Evolutionary conservation across 495 filamentous ascomycete species (phyloP), one percentile per base, ranked within the genome.

Genomic region (Penicillium simplicissimum): DNA sequence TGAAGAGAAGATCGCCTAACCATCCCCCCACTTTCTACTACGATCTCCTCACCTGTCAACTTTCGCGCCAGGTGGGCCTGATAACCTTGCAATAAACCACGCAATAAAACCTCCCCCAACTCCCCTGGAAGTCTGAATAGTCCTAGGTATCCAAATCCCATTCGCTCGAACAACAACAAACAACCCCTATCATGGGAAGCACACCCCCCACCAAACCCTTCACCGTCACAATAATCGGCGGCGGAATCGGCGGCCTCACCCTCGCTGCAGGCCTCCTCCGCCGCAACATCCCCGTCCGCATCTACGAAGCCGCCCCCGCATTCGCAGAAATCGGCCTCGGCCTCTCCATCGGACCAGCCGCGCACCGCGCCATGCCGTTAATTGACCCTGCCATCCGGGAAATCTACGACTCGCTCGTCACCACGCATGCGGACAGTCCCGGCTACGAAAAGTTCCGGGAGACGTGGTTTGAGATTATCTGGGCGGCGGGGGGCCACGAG

Each of bases 241-340:
- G 77, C 35, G 86, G 86, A 11, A 86, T 88, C 49, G 81, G 83
- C 1, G 86, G 86, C 19, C 74, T 87, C 34, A 74, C 75, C 55
- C 78, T 88, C 1, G 84, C 84, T 11, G 70, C 82, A 1, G 85
- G 79, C 19, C 77, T 88, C 8, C 76, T 81, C 57, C 74, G 74
- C n/a, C 84, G 83, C 63, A 63, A 68, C 2, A 65, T 87, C 23
- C 58, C 64, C 4, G 81, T 79, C 55, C 76, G 75, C 4, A 71
- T 88, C 40, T 88, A 87, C 64, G 86, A 88, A 71, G 81, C 82
- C 2, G 76, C 82, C 0, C 53, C 74, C 0, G 69, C 62, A 1
- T 83, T 86, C 68, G 71, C 74, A 13, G 86, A 87, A 65, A 80
- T 87, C 45, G 86, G 86, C 1, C 81, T 85, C 0, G 86, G 86